These are phyloP conservation scores for Arthrobotrys megalospora DNA, from an alignment of 2,329 filamentous ascomycete genomes.

Conservation along the genomic window DNA sequence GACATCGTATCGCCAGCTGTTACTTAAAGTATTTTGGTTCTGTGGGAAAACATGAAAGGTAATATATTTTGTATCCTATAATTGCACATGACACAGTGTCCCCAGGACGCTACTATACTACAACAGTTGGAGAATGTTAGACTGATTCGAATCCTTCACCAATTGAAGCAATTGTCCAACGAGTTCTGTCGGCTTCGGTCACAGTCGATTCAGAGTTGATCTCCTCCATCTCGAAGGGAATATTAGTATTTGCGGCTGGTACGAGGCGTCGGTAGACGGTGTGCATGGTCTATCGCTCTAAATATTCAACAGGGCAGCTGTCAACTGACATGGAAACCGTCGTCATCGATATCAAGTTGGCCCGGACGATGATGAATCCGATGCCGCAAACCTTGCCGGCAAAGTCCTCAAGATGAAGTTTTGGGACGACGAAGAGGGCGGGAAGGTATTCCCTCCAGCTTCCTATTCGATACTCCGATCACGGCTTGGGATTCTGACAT, in stretches of 20 bases:
- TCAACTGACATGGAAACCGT: constrained; percentile 9
- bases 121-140: constrained; percentile 68
- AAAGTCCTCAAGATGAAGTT: constrained; percentile 92
- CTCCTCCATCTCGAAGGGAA: constrained; percentile 89
- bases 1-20: constrained; percentile 16
- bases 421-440: constrained; percentile 86
- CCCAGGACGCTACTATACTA: neutral
- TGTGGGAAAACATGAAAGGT: constrained; percentile 50
- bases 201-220: constrained; percentile 92
- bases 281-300: constrained; percentile 40
- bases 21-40: neutral
- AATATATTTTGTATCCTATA: constrained; percentile 13
- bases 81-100: constrained; percentile 10
- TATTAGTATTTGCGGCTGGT: constrained; percentile 87
- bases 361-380: constrained; percentile 89
- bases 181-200: constrained; percentile 94
- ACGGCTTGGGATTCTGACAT: constrained; percentile 54
- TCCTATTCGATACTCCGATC: constrained; percentile 1
- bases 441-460: constrained; percentile 68
- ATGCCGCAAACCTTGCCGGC: constrained; percentile 84
- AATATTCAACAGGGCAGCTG: neutral
- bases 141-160: constrained; percentile 24
- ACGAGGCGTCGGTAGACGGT: constrained; percentile 55
- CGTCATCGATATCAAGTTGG: constrained; percentile 72
- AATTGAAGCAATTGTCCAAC: constrained; percentile 85